Conservation (phyloP, 805 yeast species). For the Metschnikowia sp. region DNA sequence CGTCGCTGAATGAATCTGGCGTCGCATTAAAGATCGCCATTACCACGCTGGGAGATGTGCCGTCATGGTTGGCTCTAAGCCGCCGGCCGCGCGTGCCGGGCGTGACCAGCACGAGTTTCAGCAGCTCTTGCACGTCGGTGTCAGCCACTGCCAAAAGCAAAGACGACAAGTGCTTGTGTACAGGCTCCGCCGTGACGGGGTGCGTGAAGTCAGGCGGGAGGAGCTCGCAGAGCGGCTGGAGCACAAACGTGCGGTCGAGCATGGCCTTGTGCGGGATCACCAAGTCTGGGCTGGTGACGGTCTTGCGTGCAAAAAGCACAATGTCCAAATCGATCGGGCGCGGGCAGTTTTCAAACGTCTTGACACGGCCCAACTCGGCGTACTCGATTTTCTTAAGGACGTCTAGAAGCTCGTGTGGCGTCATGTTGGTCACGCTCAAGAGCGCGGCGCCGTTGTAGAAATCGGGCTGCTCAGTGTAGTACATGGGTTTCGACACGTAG, state of each 20-base stretch:
- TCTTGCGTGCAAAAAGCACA: conserved; percentile 59
- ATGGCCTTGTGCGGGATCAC: conserved; percentile 83
- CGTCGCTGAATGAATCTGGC: conserved; percentile 95
- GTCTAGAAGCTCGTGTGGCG: conserved; percentile 62
- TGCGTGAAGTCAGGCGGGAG: conserved; percentile 63
- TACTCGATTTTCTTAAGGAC: conserved; percentile 77
- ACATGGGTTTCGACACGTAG: conserved; percentile 92
- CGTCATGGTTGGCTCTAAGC: conserved; percentile 43
- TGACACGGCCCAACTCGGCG: conserved; percentile 62
- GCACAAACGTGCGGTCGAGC: conserved; percentile 86
- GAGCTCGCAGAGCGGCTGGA: conserved; percentile 84
- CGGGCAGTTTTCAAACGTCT: conserved; percentile 87
- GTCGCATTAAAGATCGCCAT: conserved; percentile 92
- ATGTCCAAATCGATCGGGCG: conserved; percentile 89
- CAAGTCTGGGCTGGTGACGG: conserved; percentile 55
- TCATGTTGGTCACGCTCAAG: conserved; percentile 50
- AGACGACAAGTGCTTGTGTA: conserved; percentile 61
- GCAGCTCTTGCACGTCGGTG: conserved; percentile 48
- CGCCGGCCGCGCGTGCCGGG: conserved; percentile 33
- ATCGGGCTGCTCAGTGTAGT: conserved; percentile 70
- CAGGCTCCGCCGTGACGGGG: conserved; percentile 85
- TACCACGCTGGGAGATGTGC: conserved; percentile 52
- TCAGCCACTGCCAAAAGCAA: conserved; percentile 35
- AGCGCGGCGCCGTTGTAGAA: conserved; percentile 83
- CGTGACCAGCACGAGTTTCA: conserved; percentile 45